Percentiles rank a stretch among this genome's conserved stretches.
phyloP scores from a whole-genome alignment of 2,329 filamentous ascomycete species.

The Chaetoscypha palmicola region DNA sequence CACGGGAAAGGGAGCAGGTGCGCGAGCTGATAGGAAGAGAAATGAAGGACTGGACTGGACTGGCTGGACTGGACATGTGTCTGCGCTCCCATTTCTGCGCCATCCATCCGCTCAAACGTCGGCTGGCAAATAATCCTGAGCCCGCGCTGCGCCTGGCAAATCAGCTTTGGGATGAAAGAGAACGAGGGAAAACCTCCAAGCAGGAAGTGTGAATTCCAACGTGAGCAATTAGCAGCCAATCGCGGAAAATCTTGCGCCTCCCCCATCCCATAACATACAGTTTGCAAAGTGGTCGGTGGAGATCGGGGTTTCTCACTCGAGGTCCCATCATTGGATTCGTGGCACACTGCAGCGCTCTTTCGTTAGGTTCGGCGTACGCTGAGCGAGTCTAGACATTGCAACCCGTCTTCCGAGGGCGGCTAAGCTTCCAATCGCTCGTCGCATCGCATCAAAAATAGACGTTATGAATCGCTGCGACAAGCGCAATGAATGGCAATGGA shows the following conservation, averaged over 20 bases:
- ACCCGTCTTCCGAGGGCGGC: constrained; percentile 23
- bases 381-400: constrained; percentile 11
- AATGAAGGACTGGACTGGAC: too few species aligned
- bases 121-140: constrained; percentile 11
- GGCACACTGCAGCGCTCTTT: too few species aligned
- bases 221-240: constrained; percentile 8
- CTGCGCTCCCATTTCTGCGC: constrained; percentile 12
- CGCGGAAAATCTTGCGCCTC: background rate
- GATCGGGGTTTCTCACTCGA: constrained; percentile 4
- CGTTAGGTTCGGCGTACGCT: constrained; percentile 13
- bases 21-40: constrained; percentile 21
- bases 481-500: constrained; percentile 3
- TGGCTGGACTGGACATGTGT: constrained; percentile 14
- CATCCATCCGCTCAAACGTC: constrained; percentile 21
- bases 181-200: background rate
- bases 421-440: constrained; percentile 17
- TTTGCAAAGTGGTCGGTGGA: too few species aligned
- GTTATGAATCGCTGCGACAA: background rate
- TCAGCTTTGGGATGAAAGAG: constrained; percentile 12
- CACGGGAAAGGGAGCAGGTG: constrained; percentile 4
- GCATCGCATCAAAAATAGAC: constrained; percentile 6
- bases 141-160: constrained; percentile 17
- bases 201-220: constrained; percentile 4
- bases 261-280: too few species aligned
- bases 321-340: constrained; percentile 10